A percentile compares a stretch with the other conserved stretches of the same genome.
These are phyloP conservation scores for Collariella sp. DNA, from an alignment of 495 filamentous ascomycete species.

Conservation along the genomic window DNA sequence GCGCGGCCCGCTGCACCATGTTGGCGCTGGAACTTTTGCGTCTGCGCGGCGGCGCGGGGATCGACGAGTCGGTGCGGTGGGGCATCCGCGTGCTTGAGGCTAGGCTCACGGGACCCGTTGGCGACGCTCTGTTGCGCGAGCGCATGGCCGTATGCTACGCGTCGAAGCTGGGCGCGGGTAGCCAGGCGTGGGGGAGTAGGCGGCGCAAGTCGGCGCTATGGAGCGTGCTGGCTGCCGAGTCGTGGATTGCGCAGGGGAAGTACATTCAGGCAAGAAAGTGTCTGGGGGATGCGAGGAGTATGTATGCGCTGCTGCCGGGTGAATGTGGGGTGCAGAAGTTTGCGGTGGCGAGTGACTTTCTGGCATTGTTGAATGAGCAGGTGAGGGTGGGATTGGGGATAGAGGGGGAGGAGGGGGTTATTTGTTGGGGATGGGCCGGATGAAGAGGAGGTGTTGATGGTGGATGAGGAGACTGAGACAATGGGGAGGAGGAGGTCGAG, in stretches of 20 bases:
- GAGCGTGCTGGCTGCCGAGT: constrained; percentile 72
- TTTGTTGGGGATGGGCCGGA: constrained; percentile 24
- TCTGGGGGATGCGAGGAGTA: constrained; percentile 57
- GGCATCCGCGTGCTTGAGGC: constrained; percentile 70
- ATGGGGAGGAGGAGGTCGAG: constrained; percentile 28
- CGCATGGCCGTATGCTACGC: constrained; percentile 77
- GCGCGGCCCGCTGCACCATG: constrained; percentile 66
- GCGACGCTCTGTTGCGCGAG: constrained; percentile 73
- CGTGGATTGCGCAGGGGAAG: constrained; percentile 68
- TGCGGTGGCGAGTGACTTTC: constrained; percentile 52
- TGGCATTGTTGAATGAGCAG: constrained; percentile 52
- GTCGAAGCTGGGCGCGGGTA: constrained; percentile 55
- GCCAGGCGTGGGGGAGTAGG: constrained; percentile 58
- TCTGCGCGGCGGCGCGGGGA: constrained; percentile 63
- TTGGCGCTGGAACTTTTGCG: constrained; percentile 74
- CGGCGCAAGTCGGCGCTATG: constrained; percentile 82
- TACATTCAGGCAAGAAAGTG: constrained; percentile 60
- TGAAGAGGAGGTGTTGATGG: constrained; percentile 30
- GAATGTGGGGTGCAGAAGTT: constrained; percentile 47
- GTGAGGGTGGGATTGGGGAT: constrained; percentile 45
- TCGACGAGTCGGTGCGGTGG: constrained; percentile 84
- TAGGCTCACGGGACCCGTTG: constrained; percentile 60
- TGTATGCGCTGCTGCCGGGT: constrained; percentile 56
- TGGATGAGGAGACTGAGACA: constrained; percentile 57
- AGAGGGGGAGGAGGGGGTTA: constrained; percentile 27